These are phyloP conservation scores for Ascoidea asiatica DNA, from an alignment of 805 yeast genomes.

Conservation along the genomic window DNA sequence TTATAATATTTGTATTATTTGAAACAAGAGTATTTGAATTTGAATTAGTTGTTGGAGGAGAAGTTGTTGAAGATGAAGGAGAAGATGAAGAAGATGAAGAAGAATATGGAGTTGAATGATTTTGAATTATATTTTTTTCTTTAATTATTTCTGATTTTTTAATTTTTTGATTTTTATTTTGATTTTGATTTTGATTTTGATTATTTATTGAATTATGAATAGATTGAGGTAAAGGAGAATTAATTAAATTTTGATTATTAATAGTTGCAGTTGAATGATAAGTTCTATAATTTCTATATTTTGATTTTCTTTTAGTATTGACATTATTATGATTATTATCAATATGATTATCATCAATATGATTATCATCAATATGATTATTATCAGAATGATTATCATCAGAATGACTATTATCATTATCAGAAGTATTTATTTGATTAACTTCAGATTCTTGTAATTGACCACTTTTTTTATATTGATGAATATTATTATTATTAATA, in stretches of 20 bases:
- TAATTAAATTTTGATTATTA: no score
- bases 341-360: background rate
- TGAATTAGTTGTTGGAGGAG: background rate
- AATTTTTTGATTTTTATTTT: no score
- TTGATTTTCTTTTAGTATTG: background rate
- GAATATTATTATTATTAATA: background rate
- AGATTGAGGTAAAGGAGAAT: no score
- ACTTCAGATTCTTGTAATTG: background rate
- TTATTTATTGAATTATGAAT: background rate
- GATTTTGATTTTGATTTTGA: background rate
- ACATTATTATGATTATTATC: no score
- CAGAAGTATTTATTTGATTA: background rate
- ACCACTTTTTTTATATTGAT: background rate
- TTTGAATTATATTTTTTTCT: no score
- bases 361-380: background rate
- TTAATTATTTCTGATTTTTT: no score
- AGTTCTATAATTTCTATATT: background rate
- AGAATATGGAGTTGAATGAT: no score
- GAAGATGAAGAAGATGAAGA: background rate
- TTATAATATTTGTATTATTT: background rate
- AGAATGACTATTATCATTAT: slow-evolving; percentile 1
- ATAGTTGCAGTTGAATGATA: background rate
- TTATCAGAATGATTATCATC: background rate
- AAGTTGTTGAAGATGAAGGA: background rate
- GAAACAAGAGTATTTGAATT: background rate